Conservation (phyloP, 345 rosid species). For the Xanthoceras sorbifolium region DNA sequence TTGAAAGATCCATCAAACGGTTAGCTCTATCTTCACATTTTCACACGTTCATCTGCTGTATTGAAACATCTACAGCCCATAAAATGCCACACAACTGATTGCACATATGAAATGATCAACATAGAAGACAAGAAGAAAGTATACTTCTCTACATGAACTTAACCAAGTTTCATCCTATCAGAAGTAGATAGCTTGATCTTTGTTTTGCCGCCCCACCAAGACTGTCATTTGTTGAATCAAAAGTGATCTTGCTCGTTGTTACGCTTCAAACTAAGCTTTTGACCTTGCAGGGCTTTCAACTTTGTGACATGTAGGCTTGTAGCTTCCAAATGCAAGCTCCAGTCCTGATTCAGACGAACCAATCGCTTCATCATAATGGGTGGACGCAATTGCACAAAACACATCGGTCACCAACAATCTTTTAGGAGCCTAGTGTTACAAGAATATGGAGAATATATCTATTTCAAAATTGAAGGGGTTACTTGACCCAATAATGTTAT, state of each 20-base stretch:
- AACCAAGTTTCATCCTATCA: neutral
- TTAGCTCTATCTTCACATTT: neutral
- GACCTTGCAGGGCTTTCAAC: neutral
- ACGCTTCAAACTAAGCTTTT: neutral
- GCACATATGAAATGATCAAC: neutral
- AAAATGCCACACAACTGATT: neutral
- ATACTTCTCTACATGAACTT: neutral
- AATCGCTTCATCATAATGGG: neutral
- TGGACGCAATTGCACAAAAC: neutral
- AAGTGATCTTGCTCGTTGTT: neutral
- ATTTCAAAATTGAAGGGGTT: constrained; percentile 29
- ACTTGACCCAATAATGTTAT: constrained; percentile 26
- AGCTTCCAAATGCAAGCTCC: neutral
- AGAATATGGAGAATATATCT: constrained; percentile 28
- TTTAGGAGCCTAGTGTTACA: constrained; percentile 2
- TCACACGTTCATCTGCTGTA: neutral
- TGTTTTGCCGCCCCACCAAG: neutral
- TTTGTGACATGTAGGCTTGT: no score
- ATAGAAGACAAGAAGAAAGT: neutral
- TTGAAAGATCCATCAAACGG: neutral
- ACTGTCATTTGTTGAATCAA: neutral
- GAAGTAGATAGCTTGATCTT: neutral
- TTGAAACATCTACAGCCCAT: neutral
- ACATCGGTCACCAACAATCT: neutral
- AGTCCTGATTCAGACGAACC: neutral